phyloP scores from a whole-genome alignment of 1,284 basidiomycete species.

The Cerioporus squamosus region DNA sequence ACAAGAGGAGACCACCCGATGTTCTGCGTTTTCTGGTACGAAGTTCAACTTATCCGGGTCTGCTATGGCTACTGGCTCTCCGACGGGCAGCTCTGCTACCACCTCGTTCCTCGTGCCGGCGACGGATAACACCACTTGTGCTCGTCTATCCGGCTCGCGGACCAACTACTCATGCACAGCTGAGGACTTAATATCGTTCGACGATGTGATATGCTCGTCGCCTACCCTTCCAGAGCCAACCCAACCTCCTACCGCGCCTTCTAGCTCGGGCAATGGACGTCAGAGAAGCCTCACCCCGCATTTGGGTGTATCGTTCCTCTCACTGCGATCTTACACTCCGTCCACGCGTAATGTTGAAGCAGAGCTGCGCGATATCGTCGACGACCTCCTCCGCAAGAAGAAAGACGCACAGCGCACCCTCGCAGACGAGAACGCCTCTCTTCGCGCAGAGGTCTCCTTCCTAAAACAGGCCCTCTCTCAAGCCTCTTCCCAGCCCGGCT shows the following conservation, averaged over 20 bases:
- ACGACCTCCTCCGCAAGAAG: slow-evolving; percentile 16
- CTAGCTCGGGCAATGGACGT: no score
- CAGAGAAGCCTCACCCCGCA: neutral
- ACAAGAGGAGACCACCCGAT: neutral
- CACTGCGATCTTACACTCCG: neutral
- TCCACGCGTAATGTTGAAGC: slow-evolving; percentile 2
- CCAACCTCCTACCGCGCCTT: neutral
- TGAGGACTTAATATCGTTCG: slow-evolving; percentile 1
- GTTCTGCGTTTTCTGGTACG: no score
- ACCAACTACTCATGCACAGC: neutral
- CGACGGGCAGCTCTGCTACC: neutral
- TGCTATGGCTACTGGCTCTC: neutral
- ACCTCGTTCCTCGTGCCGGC: neutral
- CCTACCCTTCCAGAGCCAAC: neutral
- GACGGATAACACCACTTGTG: neutral
- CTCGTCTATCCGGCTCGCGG: neutral
- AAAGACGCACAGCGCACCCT: slow-evolving; percentile 11
- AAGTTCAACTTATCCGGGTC: neutral
- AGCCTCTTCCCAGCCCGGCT: slow-evolving; percentile 6
- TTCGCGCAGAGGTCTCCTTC: slow-evolving; percentile 17
- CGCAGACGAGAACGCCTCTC: slow-evolving; percentile 17
- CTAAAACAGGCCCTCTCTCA: slow-evolving; percentile 12
- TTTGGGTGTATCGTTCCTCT: neutral
- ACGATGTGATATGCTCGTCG: neutral
- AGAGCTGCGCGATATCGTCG: slow-evolving; percentile 19